phyloP scores from a whole-genome alignment of 768 basidiomycete species.

The Phaeotremella skinneri region DNA sequence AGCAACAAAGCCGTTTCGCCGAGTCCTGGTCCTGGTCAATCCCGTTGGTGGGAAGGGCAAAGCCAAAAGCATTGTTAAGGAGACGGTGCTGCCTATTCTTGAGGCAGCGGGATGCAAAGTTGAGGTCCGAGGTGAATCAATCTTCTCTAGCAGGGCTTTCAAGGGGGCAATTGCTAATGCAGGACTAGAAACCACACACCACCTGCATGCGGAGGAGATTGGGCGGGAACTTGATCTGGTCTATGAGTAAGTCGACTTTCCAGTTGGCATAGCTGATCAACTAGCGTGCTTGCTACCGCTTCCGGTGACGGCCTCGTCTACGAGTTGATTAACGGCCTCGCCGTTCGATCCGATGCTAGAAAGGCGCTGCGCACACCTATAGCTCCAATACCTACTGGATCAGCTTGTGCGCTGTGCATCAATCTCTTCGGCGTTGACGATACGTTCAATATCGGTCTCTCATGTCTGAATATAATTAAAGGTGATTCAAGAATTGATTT shows the following conservation, averaged over 20 bases:
- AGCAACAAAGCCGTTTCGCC: conserved; percentile 28
- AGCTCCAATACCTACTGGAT: conserved; percentile 51
- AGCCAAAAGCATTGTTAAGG: conserved; percentile 34
- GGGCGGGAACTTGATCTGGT: conserved; percentile 31
- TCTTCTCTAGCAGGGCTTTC: neutral
- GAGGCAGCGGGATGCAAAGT: conserved; percentile 47
- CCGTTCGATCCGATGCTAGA: conserved; percentile 42
- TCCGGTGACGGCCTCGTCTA: conserved; percentile 52
- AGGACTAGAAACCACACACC: conserved; percentile 46
- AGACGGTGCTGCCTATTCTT: conserved; percentile 46
- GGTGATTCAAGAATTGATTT: conserved; percentile 23
- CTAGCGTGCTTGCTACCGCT: conserved; percentile 46
- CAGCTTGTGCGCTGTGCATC: conserved; percentile 46
- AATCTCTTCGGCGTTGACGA: conserved; percentile 49
- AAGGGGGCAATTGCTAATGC: conserved; percentile 2
- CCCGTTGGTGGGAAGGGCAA: conserved; percentile 52
- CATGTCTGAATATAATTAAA: conserved; percentile 51
- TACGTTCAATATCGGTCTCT: conserved; percentile 45
- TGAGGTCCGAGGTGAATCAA: conserved; percentile 41
- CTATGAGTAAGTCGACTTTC: conserved; percentile 43
- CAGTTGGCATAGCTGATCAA: neutral
- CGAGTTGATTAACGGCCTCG: conserved; percentile 51
- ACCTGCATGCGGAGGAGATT: conserved; percentile 48
- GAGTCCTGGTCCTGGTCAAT: conserved; percentile 47
- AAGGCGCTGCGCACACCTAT: conserved; percentile 48